Evolutionary conservation across 2,329 filamentous ascomycete species (phyloP).

Genomic region (Colletotrichum gloeosporioides): DNA sequence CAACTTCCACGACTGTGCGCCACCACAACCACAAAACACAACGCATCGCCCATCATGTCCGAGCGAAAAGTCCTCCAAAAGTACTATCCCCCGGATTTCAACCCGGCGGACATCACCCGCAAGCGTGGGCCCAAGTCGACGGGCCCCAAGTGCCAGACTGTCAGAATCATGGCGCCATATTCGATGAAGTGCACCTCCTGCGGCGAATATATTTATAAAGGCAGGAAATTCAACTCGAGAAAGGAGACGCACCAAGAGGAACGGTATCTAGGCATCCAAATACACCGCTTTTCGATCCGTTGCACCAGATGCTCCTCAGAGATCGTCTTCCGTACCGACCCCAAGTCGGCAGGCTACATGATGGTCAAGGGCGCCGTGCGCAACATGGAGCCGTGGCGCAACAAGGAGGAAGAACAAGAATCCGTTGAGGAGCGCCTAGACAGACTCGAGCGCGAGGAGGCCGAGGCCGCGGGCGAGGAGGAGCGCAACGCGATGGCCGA

Average conservation of each 20-base stretch:
- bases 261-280: slow-evolving; percentile 86
- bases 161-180: slow-evolving; percentile 90
- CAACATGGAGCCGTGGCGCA: slow-evolving; percentile 92
- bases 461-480: slow-evolving; percentile 63
- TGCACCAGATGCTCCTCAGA: slow-evolving; percentile 78
- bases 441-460: slow-evolving; percentile 78
- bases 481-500: slow-evolving; percentile 95
- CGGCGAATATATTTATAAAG: slow-evolving; percentile 86
- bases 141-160: slow-evolving; percentile 83
- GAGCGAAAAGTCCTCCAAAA: slow-evolving; percentile 80
- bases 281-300: slow-evolving; percentile 80
- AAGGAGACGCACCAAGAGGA: slow-evolving; percentile 91
- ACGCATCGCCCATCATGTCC: slow-evolving; percentile 65
- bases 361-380: slow-evolving; percentile 82
- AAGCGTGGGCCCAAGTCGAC: slow-evolving; percentile 71
- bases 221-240: slow-evolving; percentile 92
- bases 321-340: slow-evolving; percentile 94
- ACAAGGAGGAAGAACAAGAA: slow-evolving; percentile 68
- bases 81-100: slow-evolving; percentile 82
- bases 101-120: slow-evolving; percentile 80
- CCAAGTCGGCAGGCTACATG: slow-evolving; percentile 92
- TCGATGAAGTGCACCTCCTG: slow-evolving; percentile 73
- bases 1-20: not conserved
- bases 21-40: not conserved
- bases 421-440: slow-evolving; percentile 88